phyloP scores from a whole-genome alignment of 2,329 filamentous ascomycete species.

The Sordariomycetes sp. region DNA sequence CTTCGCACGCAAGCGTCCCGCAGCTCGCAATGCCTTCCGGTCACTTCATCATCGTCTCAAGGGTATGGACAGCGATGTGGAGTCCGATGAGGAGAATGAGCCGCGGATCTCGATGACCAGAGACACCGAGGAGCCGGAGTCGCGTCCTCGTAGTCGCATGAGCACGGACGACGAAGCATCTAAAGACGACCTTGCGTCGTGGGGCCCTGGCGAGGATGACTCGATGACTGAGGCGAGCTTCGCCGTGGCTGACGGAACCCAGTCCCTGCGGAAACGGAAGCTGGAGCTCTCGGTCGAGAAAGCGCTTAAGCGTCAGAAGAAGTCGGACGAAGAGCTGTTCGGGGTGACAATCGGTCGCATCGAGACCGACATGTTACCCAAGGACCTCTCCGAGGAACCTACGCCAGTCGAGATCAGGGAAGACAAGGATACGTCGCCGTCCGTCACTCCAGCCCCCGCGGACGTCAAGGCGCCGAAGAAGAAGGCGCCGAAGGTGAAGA shows the following conservation, averaged over 20 bases:
- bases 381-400: conserved; percentile 11
- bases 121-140: conserved; percentile 79
- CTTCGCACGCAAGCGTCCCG: conserved; percentile 49
- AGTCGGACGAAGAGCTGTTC: conserved; percentile 67
- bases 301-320: conserved; percentile 68
- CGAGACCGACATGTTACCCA: conserved; percentile 32
- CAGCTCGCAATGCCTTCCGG: conserved; percentile 50
- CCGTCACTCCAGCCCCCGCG: conserved; percentile 30
- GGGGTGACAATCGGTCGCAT: conserved; percentile 34
- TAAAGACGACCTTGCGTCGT: conserved; percentile 33
- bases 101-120: conserved; percentile 46
- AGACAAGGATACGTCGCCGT: conserved; percentile 30
- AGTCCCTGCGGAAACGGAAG: conserved; percentile 57
- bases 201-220: conserved; percentile 43
- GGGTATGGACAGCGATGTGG: conserved; percentile 47
- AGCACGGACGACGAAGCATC: conserved; percentile 44
- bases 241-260: conserved; percentile 41
- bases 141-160: conserved; percentile 64
- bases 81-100: conserved; percentile 72
- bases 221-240: conserved; percentile 64
- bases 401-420: conserved; percentile 27
- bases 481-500: conserved; percentile 45
- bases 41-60: conserved; percentile 57
- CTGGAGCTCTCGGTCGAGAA: conserved; percentile 55
- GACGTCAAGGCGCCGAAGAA: conserved; percentile 41